phyloP scores from a whole-genome alignment of 495 filamentous ascomycete genomes.

The Talaromyces liani region DNA sequence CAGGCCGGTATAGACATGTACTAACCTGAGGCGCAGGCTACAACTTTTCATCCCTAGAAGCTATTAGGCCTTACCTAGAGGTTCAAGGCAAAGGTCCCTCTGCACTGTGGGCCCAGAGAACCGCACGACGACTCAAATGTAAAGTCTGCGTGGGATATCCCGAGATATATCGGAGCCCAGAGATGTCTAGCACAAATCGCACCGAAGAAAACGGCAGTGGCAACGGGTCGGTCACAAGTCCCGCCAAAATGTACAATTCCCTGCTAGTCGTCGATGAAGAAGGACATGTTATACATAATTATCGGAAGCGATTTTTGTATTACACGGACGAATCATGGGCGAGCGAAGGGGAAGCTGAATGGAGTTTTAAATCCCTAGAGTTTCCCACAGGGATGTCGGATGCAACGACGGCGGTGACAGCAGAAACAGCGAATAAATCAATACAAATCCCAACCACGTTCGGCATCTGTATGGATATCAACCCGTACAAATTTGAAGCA shows the following conservation, averaged over 20 bases:
- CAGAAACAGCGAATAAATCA: background rate
- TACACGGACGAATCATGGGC: constrained; percentile 93
- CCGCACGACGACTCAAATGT: constrained; percentile 65
- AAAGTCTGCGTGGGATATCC: constrained; percentile 88
- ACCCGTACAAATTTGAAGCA: constrained; percentile 68
- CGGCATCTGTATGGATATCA: constrained; percentile 78
- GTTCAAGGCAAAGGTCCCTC: constrained; percentile 64
- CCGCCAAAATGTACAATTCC: constrained; percentile 65
- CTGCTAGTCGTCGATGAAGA: constrained; percentile 66
- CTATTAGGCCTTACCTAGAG: constrained; percentile 79
- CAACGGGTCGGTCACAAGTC: background rate
- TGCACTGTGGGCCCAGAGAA: constrained; percentile 70
- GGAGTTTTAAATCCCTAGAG: constrained; percentile 29
- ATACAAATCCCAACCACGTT: constrained; percentile 53
- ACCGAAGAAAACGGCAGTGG: background rate
- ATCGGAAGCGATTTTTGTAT: constrained; percentile 86
- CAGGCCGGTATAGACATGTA: background rate
- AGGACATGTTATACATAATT: constrained; percentile 70
- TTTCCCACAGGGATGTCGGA: constrained; percentile 13
- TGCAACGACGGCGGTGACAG: background rate
- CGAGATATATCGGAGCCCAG: constrained; percentile 42
- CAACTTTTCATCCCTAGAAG: constrained; percentile 73
- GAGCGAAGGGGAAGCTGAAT: constrained; percentile 60
- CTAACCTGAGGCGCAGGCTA: constrained; percentile 52
- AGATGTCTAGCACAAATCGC: constrained; percentile 1